Evolutionary conservation across 108 stramenopile genomes (phyloP).

Genomic region (Fistulifera solaris): DNA sequence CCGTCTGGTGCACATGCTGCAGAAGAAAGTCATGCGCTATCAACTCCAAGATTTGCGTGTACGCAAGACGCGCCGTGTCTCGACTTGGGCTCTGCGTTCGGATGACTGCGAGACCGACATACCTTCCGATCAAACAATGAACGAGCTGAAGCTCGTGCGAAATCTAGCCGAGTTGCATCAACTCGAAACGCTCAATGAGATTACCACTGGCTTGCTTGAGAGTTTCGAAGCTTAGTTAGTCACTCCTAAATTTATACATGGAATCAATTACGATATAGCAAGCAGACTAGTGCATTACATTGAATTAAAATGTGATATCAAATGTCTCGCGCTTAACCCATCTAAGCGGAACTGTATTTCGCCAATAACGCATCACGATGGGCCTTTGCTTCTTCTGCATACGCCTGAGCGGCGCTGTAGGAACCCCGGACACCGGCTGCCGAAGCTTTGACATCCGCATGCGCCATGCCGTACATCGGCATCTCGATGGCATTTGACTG

Average conservation of each 20-base stretch:
- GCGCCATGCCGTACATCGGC: conserved; percentile 4
- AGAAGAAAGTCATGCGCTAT: conserved; percentile 68
- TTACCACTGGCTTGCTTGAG: not conserved
- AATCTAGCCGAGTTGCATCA: conserved; percentile 57
- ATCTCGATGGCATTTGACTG: too few species aligned
- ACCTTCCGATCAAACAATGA: conserved; percentile 29
- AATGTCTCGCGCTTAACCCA: too few species aligned
- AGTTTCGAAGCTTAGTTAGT: not conserved
- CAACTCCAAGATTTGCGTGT: conserved; percentile 92
- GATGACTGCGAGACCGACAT: conserved; percentile 71
- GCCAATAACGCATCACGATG: conserved; percentile 2
- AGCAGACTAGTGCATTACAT: too few species aligned
- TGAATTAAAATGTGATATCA: too few species aligned
- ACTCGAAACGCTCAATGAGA: conserved; percentile 46
- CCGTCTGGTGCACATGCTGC: conserved; percentile 67
- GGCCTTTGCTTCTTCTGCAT: conserved; percentile 2
- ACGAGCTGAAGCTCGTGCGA: conserved; percentile 43
- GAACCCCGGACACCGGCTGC: not conserved
- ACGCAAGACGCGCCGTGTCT: conserved; percentile 67
- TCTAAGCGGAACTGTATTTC: not conserved
- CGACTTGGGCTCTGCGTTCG: conserved; percentile 41
- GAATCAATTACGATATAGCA: too few species aligned
- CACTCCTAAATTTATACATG: too few species aligned
- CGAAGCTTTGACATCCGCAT: conserved; percentile 1
- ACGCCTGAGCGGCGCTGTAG: conserved; percentile 1